These are phyloP conservation scores for Trametes cubensis DNA, from an alignment of 768 basidiomycete genomes.

Conservation along the genomic window DNA sequence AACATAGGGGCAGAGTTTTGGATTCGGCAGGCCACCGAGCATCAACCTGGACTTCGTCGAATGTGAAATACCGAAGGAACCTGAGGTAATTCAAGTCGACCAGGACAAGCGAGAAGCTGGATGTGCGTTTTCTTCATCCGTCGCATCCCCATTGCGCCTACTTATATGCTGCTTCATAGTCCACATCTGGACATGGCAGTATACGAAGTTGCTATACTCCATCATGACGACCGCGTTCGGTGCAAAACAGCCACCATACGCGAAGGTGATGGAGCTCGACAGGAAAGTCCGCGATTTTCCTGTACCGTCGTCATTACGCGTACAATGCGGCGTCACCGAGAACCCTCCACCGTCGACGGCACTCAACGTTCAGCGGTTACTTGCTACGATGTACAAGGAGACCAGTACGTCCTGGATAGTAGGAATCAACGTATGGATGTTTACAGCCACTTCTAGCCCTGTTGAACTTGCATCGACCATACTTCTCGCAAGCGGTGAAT, in stretches of 20 bases:
- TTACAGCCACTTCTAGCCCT: conserved; percentile 46
- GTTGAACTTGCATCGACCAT: conserved; percentile 66
- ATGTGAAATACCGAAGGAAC: conserved; percentile 53
- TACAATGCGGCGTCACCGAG: conserved; percentile 27
- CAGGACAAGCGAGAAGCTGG: conserved; percentile 43
- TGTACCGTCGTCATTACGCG: conserved; percentile 47
- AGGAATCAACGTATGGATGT: background rate
- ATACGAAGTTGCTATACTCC: conserved; percentile 52
- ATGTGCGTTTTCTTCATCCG: conserved; percentile 39
- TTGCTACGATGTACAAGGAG: conserved; percentile 33
- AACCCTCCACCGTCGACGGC: conserved; percentile 19
- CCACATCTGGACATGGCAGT: conserved; percentile 59
- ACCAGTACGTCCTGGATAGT: conserved; percentile 23
- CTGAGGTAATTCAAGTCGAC: conserved; percentile 36
- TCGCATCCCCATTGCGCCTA: background rate
- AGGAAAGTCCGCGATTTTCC: conserved; percentile 53
- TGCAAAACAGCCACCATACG: conserved; percentile 41
- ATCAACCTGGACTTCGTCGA: conserved; percentile 58
- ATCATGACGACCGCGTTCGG: conserved; percentile 56
- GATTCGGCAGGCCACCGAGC: conserved; percentile 60
- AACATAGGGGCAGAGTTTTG: conserved; percentile 51
- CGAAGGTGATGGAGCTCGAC: conserved; percentile 51
- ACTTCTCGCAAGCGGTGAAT: conserved; percentile 67
- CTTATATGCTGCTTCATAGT: conserved; percentile 44
- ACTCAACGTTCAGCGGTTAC: conserved; percentile 25